Conservation (phyloP, 2,329 filamentous ascomycete genomes). For the Grosmannia clavigera region DNA sequence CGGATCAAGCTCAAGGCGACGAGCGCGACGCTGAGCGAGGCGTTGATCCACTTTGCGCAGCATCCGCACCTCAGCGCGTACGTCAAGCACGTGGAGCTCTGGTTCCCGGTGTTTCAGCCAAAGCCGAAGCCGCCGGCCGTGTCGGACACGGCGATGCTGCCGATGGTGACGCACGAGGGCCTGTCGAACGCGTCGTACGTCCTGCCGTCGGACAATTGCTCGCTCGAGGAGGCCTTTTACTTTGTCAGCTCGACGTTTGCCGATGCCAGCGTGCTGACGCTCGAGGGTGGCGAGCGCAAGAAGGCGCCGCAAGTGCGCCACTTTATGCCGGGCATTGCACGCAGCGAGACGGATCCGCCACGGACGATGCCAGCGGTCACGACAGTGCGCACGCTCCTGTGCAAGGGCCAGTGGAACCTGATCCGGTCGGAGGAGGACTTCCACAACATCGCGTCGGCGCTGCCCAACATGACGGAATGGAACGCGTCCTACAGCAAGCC, state of each 20-base stretch:
- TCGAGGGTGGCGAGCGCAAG: conserved; percentile 66
- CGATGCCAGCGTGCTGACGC: conserved; percentile 51
- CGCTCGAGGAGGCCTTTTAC: conserved; percentile 55
- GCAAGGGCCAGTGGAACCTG: conserved; percentile 67
- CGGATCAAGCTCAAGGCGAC: conserved; percentile 68
- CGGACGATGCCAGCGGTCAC: conserved; percentile 25
- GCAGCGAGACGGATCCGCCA: background rate
- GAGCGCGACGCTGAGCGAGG: conserved; percentile 45
- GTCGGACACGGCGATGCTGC: conserved; percentile 32
- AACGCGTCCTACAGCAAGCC: conserved; percentile 57
- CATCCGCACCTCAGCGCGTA: conserved; percentile 48
- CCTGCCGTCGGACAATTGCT: conserved; percentile 52
- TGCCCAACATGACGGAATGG: conserved; percentile 55
- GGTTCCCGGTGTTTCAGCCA: conserved; percentile 63
- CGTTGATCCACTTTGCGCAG: conserved; percentile 45
- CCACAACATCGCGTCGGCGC: conserved; percentile 43
- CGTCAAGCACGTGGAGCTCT: conserved; percentile 63
- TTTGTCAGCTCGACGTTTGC: conserved; percentile 49
- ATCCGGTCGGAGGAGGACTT: conserved; percentile 54
- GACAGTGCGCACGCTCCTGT: conserved; percentile 54
- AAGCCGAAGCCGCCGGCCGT: conserved; percentile 31
- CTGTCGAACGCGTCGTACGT: conserved; percentile 46
- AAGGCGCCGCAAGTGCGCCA: conserved; percentile 57
- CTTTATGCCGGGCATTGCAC: conserved; percentile 24
- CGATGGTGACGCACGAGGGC: conserved; percentile 41